Evolutionary conservation across 2,329 filamentous ascomycete genomes (phyloP).

Genomic region (Hawksworthiomyces lignivorus): DNA sequence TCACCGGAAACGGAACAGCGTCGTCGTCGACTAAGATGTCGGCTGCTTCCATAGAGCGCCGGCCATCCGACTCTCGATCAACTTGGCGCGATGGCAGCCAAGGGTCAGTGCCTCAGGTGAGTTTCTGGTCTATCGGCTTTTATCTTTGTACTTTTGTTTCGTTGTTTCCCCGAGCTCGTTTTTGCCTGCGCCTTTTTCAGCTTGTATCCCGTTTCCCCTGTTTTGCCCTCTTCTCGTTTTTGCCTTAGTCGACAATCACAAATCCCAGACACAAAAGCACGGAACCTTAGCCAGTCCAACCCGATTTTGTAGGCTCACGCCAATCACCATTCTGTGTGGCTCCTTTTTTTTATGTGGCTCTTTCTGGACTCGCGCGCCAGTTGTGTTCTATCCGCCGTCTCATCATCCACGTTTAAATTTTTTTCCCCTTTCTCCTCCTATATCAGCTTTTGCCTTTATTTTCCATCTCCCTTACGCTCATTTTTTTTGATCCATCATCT

Average conservation of each 20-base stretch:
- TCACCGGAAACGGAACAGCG: constrained; percentile 24
- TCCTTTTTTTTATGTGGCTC: constrained; percentile 3
- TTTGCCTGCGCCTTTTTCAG: background rate
- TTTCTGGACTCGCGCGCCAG: constrained; percentile 10
- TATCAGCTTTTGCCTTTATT: background rate
- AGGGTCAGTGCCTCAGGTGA: constrained; percentile 41
- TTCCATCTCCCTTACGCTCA: constrained; percentile 3
- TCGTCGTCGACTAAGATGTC: constrained; percentile 21
- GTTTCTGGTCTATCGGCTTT: constrained; percentile 12
- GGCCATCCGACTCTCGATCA: constrained; percentile 34
- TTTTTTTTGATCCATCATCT: background rate
- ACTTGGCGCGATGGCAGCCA: constrained; percentile 37
- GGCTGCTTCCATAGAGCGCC: too few species aligned
- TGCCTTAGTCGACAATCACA: background rate
- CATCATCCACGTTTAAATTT: constrained; percentile 7
- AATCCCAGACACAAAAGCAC: background rate
- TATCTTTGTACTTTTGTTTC: constrained; percentile 1
- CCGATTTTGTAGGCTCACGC: constrained; percentile 8
- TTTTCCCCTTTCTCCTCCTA: too few species aligned
- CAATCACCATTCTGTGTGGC: constrained; percentile 7
- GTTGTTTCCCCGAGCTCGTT: background rate
- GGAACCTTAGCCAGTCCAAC: background rate
- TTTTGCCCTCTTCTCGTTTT: constrained; percentile 4
- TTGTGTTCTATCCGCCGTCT: constrained; percentile 4
- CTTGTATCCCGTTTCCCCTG: constrained; percentile 1